Evolutionary conservation across 768 basidiomycete genomes (phyloP), one percentile per base, ranked within the genome.

Genomic region (Cystobasidium ongulense): DNA sequence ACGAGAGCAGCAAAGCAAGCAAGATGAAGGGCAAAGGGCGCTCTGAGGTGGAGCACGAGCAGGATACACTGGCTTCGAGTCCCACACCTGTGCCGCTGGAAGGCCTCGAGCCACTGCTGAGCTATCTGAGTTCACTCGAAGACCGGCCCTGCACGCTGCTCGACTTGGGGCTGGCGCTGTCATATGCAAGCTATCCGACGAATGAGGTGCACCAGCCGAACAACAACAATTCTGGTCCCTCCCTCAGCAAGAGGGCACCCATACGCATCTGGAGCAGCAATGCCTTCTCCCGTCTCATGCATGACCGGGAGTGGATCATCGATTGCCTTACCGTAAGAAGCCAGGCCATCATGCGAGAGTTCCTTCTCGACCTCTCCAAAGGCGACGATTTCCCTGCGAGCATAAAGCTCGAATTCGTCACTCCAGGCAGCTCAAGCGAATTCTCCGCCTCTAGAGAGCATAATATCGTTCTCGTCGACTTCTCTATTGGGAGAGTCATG

Each of bases 181-280:
- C 57, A 5, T 59, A 59, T 59, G 57, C 57, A 59, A 29, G 29
- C 29, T 59, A 59, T 59, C 57, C 57, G 11, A 59, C 57, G 33
- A 59, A 21, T 21, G 57, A 59, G 23, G 15, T 50, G 46, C 46
- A n/a, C n/a, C n/a, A 50, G 46, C 46, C 46, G 21, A 50, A 21
- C 3, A 21, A 21, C 3, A n/a, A 21, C n/a, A 11, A 27, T 13
- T 13, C 29, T 27, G 33, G 57, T 59, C 57, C 29, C 25, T 10
- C 15, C 57, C 25, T 27, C 33, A 59, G 33, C 57, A 59, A 59
- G 57, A 59, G 46, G 46, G 23, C 57, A 13, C 57, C 57, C 11
- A 59, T 59, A 4, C 57, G 57, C 25, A 59, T 59, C 25, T 59
- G 57, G 57, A 59, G 57, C 33, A 59, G 57, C 57, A 59, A 59